Evolutionary conservation across 495 filamentous ascomycete genomes (phyloP).

Genomic region (Penicillium cosmopolitanum): DNA sequence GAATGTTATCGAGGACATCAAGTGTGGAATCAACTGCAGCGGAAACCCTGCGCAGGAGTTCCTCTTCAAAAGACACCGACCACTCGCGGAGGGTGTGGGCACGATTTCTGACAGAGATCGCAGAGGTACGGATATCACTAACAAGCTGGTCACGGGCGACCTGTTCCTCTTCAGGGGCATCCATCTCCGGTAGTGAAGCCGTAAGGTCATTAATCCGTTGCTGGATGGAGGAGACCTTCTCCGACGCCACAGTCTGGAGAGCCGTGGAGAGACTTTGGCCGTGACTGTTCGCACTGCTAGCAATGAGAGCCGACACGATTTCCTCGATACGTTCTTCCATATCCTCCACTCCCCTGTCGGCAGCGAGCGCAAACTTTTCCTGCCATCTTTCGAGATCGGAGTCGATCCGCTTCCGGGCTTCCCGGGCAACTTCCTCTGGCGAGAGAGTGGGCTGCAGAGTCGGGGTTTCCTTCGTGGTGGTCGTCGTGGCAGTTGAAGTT

Average conservation of each 20-base stretch:
- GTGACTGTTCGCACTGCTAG: slow-evolving; percentile 64
- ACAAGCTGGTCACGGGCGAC: slow-evolving; percentile 66
- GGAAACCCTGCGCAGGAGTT: slow-evolving; percentile 68
- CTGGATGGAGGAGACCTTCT: slow-evolving; percentile 69
- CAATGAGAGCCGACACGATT: slow-evolving; percentile 73
- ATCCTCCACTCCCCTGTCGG: slow-evolving; percentile 77
- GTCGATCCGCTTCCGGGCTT: slow-evolving; percentile 68
- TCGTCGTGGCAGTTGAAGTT: slow-evolving; percentile 21
- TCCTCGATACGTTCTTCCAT: slow-evolving; percentile 71
- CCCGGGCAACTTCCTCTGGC: slow-evolving; percentile 48
- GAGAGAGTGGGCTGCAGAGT: slow-evolving; percentile 35
- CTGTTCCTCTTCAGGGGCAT: slow-evolving; percentile 55
- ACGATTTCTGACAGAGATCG: slow-evolving; percentile 74
- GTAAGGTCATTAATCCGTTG: slow-evolving; percentile 64
- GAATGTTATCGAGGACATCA: slow-evolving; percentile 78
- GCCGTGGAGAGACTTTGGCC: slow-evolving; percentile 69
- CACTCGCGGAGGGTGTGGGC: slow-evolving; percentile 82
- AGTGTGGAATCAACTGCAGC: slow-evolving; percentile 81
- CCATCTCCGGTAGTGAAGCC: slow-evolving; percentile 54
- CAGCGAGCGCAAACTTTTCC: slow-evolving; percentile 79
- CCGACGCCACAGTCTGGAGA: slow-evolving; percentile 65
- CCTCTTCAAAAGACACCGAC: slow-evolving; percentile 72
- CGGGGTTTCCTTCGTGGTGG: slow-evolving; percentile 26
- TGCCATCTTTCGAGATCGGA: slow-evolving; percentile 83
- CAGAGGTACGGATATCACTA: slow-evolving; percentile 69